phyloP scores from a whole-genome alignment of 2,329 filamentous ascomycete genomes.

The Didymella exigua region DNA sequence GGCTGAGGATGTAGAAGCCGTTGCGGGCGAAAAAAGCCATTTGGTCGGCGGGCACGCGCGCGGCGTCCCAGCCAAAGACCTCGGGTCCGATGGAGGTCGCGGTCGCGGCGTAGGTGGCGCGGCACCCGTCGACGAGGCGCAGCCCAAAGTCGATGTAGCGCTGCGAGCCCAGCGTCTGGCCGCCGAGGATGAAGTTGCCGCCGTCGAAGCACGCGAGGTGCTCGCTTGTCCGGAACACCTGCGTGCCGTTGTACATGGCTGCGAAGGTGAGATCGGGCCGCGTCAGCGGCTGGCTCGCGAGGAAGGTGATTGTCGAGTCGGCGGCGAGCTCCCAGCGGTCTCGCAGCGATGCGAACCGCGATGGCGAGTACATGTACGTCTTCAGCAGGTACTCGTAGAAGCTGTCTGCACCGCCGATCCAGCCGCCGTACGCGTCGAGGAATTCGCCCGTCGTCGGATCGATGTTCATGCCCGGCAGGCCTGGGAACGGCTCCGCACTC shows the following conservation, averaged over 20 bases:
- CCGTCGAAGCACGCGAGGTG: conserved; percentile 80
- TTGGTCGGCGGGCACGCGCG: conserved; percentile 44
- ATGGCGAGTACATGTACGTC: conserved; percentile 81
- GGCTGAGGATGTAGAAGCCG: conserved; percentile 73
- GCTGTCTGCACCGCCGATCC: conserved; percentile 77
- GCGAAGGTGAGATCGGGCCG: conserved; percentile 76
- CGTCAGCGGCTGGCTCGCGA: conserved; percentile 70
- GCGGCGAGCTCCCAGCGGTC: conserved; percentile 76
- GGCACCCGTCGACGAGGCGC: conserved; percentile 72
- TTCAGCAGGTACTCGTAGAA: conserved; percentile 93
- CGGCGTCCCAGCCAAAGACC: conserved; percentile 49
- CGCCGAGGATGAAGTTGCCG: conserved; percentile 84
- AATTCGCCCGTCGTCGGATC: conserved; percentile 70
- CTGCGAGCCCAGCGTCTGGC: conserved; percentile 67
- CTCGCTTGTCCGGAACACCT: conserved; percentile 44
- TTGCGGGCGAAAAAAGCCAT: conserved; percentile 65
- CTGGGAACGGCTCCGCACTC: conserved; percentile 73
- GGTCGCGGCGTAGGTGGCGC: conserved; percentile 72
- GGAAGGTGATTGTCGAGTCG: conserved; percentile 74
- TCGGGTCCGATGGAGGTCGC: conserved; percentile 80
- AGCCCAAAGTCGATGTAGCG: conserved; percentile 78
- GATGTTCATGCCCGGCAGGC: conserved; percentile 73
- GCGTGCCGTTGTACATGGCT: conserved; percentile 59
- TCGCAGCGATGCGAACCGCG: conserved; percentile 67
- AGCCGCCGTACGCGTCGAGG: conserved; percentile 70